These are phyloP conservation scores for Camellia oleifera DNA, from an alignment of 179 eudicot genomes.

Conservation along the genomic window DNA sequence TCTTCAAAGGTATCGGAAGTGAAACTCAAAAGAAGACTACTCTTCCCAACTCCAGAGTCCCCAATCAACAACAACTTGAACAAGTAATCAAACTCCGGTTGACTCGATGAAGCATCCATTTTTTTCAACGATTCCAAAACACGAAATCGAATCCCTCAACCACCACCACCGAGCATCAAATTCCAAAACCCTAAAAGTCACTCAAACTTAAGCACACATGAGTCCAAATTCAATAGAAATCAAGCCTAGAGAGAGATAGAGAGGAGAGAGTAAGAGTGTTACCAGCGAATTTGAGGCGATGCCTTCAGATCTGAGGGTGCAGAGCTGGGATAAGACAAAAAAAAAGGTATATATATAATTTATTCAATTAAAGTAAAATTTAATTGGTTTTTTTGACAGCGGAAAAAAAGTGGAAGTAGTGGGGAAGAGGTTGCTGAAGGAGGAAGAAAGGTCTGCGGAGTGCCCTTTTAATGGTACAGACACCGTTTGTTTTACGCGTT, in stretches of 20 bases:
- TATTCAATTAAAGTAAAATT: background rate
- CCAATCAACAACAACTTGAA: conserved; percentile 40
- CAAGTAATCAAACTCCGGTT: conserved; percentile 36
- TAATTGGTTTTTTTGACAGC: background rate
- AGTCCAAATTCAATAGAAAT: background rate
- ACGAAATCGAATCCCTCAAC: background rate
- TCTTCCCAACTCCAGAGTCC: conserved; percentile 43
- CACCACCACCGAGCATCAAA: background rate
- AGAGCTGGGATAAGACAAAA: background rate
- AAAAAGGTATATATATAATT: background rate
- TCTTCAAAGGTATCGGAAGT: conserved; percentile 36
- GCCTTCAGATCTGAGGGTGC: background rate
- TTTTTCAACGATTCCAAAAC: conserved; percentile 1
- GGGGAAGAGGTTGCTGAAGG: conserved; percentile 1
- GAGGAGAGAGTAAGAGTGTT: background rate
- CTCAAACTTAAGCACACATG: background rate
- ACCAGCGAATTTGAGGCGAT: background rate
- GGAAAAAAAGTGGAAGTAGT: background rate
- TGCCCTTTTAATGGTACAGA: background rate
- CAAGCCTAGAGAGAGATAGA: background rate
- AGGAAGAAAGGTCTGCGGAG: background rate
- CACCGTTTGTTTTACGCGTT: background rate
- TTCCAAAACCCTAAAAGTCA: conserved; percentile 4
- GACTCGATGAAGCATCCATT: conserved; percentile 27
- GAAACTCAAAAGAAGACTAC: conserved; percentile 34